Percentiles rank a stretch among this genome's conserved stretches.
phyloP scores from a whole-genome alignment of 2,329 filamentous ascomycete species.

The Plectosphaerella plurivora region DNA sequence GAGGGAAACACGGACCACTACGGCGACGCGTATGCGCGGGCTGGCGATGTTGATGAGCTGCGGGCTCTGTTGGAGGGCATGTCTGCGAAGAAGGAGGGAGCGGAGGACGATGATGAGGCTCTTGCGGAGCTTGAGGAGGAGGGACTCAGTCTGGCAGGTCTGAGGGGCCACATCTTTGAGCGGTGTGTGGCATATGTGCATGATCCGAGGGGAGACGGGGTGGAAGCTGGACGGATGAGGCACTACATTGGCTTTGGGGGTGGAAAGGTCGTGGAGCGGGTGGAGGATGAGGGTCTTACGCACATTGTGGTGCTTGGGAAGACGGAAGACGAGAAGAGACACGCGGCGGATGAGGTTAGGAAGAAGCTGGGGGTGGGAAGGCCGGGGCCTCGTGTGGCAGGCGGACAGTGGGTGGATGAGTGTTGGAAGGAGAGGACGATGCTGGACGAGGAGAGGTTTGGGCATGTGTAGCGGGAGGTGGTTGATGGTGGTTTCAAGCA shows the following conservation, averaged over 20 bases:
- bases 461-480: slow-evolving; percentile 9
- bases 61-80: slow-evolving; percentile 43
- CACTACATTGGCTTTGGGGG: slow-evolving; percentile 66
- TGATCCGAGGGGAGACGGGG: slow-evolving; percentile 19
- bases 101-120: slow-evolving; percentile 21
- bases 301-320: slow-evolving; percentile 60
- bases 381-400: slow-evolving; percentile 65
- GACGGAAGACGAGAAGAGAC: slow-evolving; percentile 30
- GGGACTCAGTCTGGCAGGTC: slow-evolving; percentile 45
- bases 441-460: slow-evolving; percentile 70
- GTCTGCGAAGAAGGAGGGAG: slow-evolving; percentile 33
- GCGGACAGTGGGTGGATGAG: slow-evolving; percentile 67
- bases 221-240: slow-evolving; percentile 30
- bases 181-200: slow-evolving; percentile 37
- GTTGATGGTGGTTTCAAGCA: too few relatives aligned
- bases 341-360: slow-evolving; percentile 38
- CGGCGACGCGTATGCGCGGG: slow-evolving; percentile 78
- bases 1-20: slow-evolving; percentile 66
- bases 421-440: slow-evolving; percentile 76
- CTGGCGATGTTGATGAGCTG: slow-evolving; percentile 63
- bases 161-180: slow-evolving; percentile 50
- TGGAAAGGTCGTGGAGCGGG: slow-evolving; percentile 48
- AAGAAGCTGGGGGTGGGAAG: slow-evolving; percentile 37
- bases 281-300: slow-evolving; percentile 55
- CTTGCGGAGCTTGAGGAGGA: slow-evolving; percentile 46